Conservation (phyloP, 257 asterid genomes). For the Gynochthodes officinalis region DNA sequence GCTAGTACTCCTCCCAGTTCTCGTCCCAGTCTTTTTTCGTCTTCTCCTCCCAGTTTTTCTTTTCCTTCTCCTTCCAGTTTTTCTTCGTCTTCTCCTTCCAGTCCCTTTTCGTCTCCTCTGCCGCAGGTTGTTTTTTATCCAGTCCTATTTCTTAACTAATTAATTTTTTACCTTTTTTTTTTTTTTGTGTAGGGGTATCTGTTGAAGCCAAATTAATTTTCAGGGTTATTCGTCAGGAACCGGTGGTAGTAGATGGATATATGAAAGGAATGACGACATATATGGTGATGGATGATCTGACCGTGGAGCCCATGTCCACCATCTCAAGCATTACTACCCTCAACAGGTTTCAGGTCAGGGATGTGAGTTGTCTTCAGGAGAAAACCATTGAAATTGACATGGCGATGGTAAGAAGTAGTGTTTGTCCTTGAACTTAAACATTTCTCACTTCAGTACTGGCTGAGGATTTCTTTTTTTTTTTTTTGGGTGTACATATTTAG, state of each 20-base stretch:
- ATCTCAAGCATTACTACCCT: constrained; percentile 27
- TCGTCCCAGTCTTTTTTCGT: not conserved
- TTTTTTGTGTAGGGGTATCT: no score
- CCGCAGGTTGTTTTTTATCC: no score
- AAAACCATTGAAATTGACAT: constrained; percentile 4
- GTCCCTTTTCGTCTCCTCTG: not conserved
- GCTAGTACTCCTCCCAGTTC: no score
- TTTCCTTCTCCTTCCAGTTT: no score
- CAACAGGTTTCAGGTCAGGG: constrained; percentile 20
- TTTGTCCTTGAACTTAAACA: no score
- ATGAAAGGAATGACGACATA: constrained; percentile 16
- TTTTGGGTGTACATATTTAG: not conserved
- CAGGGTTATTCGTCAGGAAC: not conserved
- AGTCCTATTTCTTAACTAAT: not conserved
- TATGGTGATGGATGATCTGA: constrained; percentile 42
- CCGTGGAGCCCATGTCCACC: constrained; percentile 26
- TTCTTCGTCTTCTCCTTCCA: not conserved
- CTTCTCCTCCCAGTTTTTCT: no score
- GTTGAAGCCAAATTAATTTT: no score
- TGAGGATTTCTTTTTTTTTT: not conserved
- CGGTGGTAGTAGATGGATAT: not conserved
- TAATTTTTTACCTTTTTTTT: no score
- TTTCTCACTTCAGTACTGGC: not conserved
- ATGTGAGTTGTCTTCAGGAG: constrained; percentile 9
- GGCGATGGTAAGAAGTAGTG: not conserved